These are phyloP conservation scores for Clonostachys byssicola DNA, from an alignment of 2,329 filamentous ascomycete species.

Conservation along the genomic window DNA sequence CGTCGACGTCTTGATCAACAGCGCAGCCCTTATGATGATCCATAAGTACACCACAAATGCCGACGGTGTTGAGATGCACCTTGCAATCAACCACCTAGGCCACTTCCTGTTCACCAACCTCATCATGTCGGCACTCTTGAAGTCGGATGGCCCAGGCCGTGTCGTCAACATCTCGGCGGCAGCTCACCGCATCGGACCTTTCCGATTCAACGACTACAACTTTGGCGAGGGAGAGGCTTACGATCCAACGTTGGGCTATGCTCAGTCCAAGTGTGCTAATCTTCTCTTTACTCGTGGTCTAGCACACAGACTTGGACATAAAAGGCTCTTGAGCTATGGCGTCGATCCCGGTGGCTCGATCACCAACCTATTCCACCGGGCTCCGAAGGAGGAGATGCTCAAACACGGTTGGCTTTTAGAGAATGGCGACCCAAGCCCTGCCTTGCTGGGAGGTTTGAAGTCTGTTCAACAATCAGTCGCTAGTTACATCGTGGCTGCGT, in stretches of 20 bases:
- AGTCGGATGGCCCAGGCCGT: neutral
- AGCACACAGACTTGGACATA: slow-evolving; percentile 8
- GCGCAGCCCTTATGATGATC: slow-evolving; percentile 27
- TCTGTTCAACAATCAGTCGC: neutral
- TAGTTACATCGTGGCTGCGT: neutral
- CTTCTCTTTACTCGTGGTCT: slow-evolving; percentile 10
- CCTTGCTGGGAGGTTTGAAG: neutral
- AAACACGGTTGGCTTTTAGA: neutral
- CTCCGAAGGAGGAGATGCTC: neutral
- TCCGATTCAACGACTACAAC: neutral
- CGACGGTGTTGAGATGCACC: slow-evolving; percentile 25
- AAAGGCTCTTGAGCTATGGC: slow-evolving; percentile 8
- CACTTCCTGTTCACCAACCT: slow-evolving; percentile 26
- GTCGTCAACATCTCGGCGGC: neutral
- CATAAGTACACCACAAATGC: slow-evolving; percentile 9
- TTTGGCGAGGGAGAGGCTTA: slow-evolving; percentile 8
- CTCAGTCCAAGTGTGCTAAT: slow-evolving; percentile 20
- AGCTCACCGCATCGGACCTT: neutral
- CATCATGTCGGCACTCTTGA: slow-evolving; percentile 17
- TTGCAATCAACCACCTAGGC: slow-evolving; percentile 23
- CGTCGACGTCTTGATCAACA: slow-evolving; percentile 24
- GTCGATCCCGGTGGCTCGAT: neutral
- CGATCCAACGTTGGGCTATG: slow-evolving; percentile 12
- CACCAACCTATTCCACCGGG: slow-evolving; percentile 10
- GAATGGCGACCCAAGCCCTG: neutral